These are phyloP conservation scores for Euphorbia tirucalli DNA, from an alignment of 345 rosid genomes.

Conservation along the genomic window DNA sequence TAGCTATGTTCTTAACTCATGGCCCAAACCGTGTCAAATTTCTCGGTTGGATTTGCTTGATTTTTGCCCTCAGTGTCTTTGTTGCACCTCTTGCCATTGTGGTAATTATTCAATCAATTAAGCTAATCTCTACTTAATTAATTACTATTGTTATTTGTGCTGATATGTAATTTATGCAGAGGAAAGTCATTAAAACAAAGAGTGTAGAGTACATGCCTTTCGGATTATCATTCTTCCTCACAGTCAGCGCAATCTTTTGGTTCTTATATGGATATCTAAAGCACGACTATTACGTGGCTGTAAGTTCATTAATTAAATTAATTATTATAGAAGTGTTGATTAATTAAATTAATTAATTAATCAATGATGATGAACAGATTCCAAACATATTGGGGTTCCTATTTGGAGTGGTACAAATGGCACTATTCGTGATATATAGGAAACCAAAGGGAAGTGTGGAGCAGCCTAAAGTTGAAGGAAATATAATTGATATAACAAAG, in stretches of 20 bases:
- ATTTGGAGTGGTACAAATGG: conserved; percentile 71
- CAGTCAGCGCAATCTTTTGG: conserved; percentile 86
- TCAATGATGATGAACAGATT: conserved; percentile 34
- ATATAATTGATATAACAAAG: conserved; percentile 17
- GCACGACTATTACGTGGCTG: conserved; percentile 65
- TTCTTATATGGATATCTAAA: conserved; percentile 73
- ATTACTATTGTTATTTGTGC: not conserved
- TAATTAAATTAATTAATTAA: not conserved
- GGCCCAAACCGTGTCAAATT: conserved; percentile 40
- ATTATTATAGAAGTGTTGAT: not conserved
- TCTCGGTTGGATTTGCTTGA: conserved; percentile 82
- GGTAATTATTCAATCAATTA: conserved; percentile 34
- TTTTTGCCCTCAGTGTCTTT: conserved; percentile 61
- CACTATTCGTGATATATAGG: conserved; percentile 66
- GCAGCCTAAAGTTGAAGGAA: conserved; percentile 42
- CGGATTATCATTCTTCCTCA: conserved; percentile 66
- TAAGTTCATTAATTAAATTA: conserved; percentile 29
- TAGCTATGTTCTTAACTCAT: conserved; percentile 43
- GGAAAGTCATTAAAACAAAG: conserved; percentile 74
- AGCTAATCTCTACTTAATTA: not conserved
- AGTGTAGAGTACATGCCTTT: conserved; percentile 90
- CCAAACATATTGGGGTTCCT: conserved; percentile 78
- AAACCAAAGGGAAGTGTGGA: conserved; percentile 37
- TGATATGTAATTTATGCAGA: conserved; percentile 45
- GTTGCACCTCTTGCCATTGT: conserved; percentile 81